Base-by-base conservation (phyloP, 176 grass and related monocot species). In the Carex parvula region DNA sequence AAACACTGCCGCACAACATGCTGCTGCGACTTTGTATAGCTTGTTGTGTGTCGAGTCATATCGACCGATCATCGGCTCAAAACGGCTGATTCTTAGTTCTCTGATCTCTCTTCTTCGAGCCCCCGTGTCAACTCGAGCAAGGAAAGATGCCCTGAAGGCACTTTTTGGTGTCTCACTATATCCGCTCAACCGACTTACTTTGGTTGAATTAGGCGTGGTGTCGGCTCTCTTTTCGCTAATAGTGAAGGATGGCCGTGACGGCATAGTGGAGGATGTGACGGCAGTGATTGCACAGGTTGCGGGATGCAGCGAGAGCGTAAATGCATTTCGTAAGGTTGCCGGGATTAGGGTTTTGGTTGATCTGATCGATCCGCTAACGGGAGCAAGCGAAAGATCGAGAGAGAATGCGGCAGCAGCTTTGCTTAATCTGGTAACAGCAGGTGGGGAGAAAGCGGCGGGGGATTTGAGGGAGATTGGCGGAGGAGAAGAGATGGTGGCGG, bases 81-180 rank as follows among this genome's bases (percentile, higher is more conserved):
- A 87, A 37, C 84, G 85, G 1, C 59, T 88, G 0, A 86, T 99
- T 32, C 61, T 99, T 0, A 35, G 82, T 7, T 90, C 93, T 42
- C 91, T 99, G 21, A 80, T 95, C 52, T 62, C 90, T 11, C 91
- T 99, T 60, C 35, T 95, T 64, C 91, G 87, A 24, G 24, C 70
- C 1, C 18, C 85, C 1, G 64, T 62, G 0, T 75, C 41, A 21
- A 95, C 97, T 3, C 93, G 97, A 41, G 80, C 88, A 35, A 87
- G 88, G 32, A 99, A 96, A 90, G 97, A 99, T 87, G 90, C 93
- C 16, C 89, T 99, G 37, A 99, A 92, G 86, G 97, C 97, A 20
- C 85, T 99, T 29, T 99, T 95, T 70, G 91, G 76, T 15, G 64
- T 88, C 15, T 86, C 91, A 5, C 83, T 95, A 13, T 84, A 96